Base-by-base conservation (phyloP, 2,329 filamentous ascomycete species). In the Pseudophaeomoniella oleicola region DNA sequence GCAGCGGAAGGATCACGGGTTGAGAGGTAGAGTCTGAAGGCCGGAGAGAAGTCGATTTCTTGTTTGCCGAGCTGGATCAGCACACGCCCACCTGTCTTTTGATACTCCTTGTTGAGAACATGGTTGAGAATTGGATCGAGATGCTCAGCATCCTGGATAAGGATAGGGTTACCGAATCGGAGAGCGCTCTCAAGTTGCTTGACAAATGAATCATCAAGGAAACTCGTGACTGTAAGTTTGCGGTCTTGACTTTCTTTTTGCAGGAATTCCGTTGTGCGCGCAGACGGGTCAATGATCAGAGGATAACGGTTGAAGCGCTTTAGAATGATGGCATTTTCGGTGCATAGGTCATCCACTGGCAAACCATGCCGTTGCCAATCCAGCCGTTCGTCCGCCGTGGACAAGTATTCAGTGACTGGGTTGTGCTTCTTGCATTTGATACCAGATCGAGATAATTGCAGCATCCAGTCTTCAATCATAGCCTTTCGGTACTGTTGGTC, bases 291-390 rank as follows among this genome's bases (percentile, higher is more conserved):
- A 55, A 98, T 94, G 58, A 98, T 96, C 42, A 98, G 73, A 32
- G 92, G 90, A 57, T 98, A 98, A 44, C 90, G 76, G 64, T 98
- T 98, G 76, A 94, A 98, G 40, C 90, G 79, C 66, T 96, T 86
- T 42, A 98, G 73, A 46, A 98, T 81, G 52, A 98, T 94, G 32
- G 92, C 90, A 52, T 98, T 98, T 60, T 98, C 90, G 0, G 90
- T 98, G 69, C 90, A 98, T 30, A 98, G 72, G 53, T 98, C 90
- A 55, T 98, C 90, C 3, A 94, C 88, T 2, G 92, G 90, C 35
- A 98, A 66, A 12, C 80, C 80, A 54, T 98, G 84, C 50, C 87
- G 81, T 63, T 98, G 92, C 90, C 90, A 98, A 44, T 81, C 75
- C 19, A 98, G 71, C 44, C 90, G 76, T 63, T 98, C 87, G 56